A percentile compares a stretch with the other conserved stretches of the same genome.
Conservation (phyloP, 2,329 filamentous ascomycete genomes). For the Calonectria pteridis region DNA sequence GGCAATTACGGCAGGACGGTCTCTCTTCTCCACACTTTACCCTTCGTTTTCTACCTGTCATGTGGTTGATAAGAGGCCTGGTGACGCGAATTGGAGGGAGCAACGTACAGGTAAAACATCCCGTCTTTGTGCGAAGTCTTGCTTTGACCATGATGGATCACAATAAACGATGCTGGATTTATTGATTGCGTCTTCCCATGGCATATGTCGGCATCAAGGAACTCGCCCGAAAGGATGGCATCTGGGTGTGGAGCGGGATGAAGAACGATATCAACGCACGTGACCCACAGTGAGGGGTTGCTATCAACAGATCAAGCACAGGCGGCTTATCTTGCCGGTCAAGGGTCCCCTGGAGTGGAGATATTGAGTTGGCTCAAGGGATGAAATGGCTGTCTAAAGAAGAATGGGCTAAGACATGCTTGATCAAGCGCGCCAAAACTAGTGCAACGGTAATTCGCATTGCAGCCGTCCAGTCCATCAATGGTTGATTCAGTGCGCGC, state of each 20-base stretch:
- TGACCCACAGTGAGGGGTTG: neutral
- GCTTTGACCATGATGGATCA: conserved; percentile 1
- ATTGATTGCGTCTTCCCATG: neutral
- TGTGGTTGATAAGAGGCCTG: neutral
- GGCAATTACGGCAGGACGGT: conserved; percentile 26
- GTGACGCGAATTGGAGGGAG: neutral
- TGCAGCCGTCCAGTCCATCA: neutral
- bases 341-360: conserved; percentile 1
- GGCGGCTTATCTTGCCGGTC: conserved; percentile 1
- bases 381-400: neutral
- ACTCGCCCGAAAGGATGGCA: neutral
- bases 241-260: neutral
- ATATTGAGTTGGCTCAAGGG: neutral
- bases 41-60: conserved; percentile 21
- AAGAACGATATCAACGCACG: neutral
- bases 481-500: neutral
- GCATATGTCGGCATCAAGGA: neutral
- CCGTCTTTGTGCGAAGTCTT: conserved; percentile 23
- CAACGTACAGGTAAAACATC: conserved; percentile 23
- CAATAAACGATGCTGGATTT: fast-evolving
- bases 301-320: neutral
- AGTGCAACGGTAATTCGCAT: neutral
- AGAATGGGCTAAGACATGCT: neutral
- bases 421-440: neutral
- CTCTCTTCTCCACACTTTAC: conserved; percentile 28